Evolutionary conservation across 1,284 basidiomycete genomes (phyloP).

Genomic region (Cryptococcus sp.): DNA sequence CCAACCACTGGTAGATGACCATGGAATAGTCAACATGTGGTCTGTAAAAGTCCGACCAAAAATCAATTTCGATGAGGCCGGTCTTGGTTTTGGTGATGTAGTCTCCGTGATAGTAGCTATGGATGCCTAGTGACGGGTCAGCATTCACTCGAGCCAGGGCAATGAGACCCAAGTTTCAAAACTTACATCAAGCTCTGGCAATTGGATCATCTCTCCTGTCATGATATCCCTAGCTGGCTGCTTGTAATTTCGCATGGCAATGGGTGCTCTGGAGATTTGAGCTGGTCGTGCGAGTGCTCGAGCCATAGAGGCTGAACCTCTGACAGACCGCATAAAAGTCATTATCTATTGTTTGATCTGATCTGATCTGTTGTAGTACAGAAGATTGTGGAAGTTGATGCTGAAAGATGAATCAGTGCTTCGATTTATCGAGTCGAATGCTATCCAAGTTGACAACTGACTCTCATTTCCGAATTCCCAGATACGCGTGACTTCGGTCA

Average conservation of each 20-base stretch:
- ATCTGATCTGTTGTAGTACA: background rate
- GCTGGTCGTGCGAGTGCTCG: background rate
- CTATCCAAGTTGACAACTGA: no score
- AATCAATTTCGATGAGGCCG: slow-evolving; percentile 47
- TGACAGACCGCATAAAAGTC: background rate
- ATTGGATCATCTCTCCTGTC: slow-evolving; percentile 51
- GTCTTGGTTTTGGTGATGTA: slow-evolving; percentile 44
- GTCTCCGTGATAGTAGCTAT: slow-evolving; percentile 54
- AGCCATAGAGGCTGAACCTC: background rate
- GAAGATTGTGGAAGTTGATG: no score
- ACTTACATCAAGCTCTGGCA: slow-evolving; percentile 52
- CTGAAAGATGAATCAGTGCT: no score
- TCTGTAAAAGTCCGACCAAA: slow-evolving; percentile 66
- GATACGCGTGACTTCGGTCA: no score
- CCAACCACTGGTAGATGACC: slow-evolving; percentile 73
- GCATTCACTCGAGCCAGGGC: background rate
- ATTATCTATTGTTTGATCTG: background rate
- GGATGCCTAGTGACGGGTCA: slow-evolving; percentile 28
- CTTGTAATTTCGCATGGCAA: background rate
- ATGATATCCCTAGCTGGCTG: slow-evolving; percentile 45
- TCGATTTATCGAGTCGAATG: no score
- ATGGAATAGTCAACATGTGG: slow-evolving; percentile 86
- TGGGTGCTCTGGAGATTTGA: background rate
- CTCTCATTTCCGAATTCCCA: no score
- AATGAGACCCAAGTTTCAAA: background rate